These are phyloP conservation scores for Alternaria atra DNA, from an alignment of 2,329 filamentous ascomycete genomes.

Conservation along the genomic window DNA sequence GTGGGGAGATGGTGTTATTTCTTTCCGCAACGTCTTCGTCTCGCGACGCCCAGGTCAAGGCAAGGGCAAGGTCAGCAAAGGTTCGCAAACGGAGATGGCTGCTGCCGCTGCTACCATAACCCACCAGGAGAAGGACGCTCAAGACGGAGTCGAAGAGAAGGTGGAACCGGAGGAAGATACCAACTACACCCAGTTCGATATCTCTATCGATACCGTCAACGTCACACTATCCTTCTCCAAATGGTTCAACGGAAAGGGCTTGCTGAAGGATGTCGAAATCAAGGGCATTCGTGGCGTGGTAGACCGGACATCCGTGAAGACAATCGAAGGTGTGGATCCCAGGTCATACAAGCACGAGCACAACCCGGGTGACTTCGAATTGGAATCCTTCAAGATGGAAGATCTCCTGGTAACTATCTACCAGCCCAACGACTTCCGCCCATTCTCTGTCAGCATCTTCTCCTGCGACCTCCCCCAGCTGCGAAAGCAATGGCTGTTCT, in stretches of 20 bases:
- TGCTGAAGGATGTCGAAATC: constrained; percentile 90
- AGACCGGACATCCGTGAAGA: constrained; percentile 84
- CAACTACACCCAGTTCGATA: constrained; percentile 97
- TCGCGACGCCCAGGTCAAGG: constrained; percentile 87
- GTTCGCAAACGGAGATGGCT: constrained; percentile 83
- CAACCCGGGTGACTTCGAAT: constrained; percentile 91
- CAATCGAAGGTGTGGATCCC: constrained; percentile 77
- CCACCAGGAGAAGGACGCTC: constrained; percentile 50
- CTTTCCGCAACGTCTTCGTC: constrained; percentile 95
- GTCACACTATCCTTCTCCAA: constrained; percentile 97
- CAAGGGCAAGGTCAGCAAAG: constrained; percentile 86
- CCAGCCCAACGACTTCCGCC: constrained; percentile 89
- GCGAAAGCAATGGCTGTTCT: constrained; percentile 96
- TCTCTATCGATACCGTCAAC: constrained; percentile 94
- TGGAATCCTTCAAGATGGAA: constrained; percentile 95
- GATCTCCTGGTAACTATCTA: constrained; percentile 91
- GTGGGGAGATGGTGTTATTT: constrained; percentile 95
- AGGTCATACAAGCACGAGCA: constrained; percentile 88
- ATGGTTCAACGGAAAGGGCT: constrained; percentile 97
- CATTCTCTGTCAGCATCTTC: constrained; percentile 94
- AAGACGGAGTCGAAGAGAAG: constrained; percentile 49
- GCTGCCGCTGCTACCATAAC: constrained; percentile 82
- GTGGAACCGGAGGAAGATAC: constrained; percentile 76
- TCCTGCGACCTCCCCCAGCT: constrained; percentile 92
- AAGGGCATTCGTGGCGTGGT: constrained; percentile 92